Evolutionary conservation across 345 rosid genomes (phyloP), one percentile per base, ranked within the genome.

Genomic region (Syzygium grande): DNA sequence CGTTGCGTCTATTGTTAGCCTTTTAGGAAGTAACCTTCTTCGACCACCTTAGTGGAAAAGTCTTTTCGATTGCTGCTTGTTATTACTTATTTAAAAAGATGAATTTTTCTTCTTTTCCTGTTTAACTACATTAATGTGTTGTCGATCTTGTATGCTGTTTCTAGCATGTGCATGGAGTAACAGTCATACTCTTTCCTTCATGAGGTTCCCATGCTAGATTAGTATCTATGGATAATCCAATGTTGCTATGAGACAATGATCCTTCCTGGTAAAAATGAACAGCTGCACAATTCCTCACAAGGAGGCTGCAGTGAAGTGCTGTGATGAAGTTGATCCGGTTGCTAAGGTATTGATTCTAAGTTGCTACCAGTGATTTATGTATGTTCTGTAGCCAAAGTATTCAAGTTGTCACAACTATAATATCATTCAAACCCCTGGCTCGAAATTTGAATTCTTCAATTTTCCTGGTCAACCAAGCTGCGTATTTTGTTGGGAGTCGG

Each of bases 241-340:
- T 10, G 1, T 73, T 73, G 80, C 49, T 73, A 73, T 73, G 46
- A 73, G 80, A 73, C 80, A 38, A 73, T 73, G 80, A 73, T 73
- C 80, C 80, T 34, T 34, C 43, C 80, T 73, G 80, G 80, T 38
- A 73, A 73, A 34, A 73, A 73, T 73, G 80, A 73, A 90, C 95
- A 98, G 99, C 90, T 93, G 95, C 92, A 94, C 99, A 65, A 94
- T 94, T 92, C 99, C 99, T 85, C 99, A 95, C 92, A 98, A 96
- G 91, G 98, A 96, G 93, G 95, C 91, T 86, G 98, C 98, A 49
- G 90, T 95, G 87, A 92, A 93, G 84, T 95, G 98, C 90, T 93
- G 98, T 88, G 98, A 98, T 79, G 99, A 95, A 89, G 98, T 96
- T 46, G 93, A 98, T 90, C 95, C 99, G 86, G 92, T 96, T 92